These are phyloP conservation scores for Cymbopogon flexuosus DNA, from an alignment of 202 grass and related monocot species.

Conservation along the genomic window DNA sequence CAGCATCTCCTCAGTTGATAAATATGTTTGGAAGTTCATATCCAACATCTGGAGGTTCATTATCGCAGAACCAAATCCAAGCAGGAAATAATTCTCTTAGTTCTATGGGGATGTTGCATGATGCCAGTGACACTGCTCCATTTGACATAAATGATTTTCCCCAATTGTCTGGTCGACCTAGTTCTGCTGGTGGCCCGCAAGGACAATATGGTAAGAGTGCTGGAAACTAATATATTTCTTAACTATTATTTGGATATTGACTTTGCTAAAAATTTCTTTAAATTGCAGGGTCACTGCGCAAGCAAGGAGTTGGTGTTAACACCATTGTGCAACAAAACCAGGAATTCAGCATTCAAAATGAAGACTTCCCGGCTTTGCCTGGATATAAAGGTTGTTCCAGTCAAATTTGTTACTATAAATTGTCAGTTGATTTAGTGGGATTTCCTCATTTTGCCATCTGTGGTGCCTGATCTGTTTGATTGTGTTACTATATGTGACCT, in stretches of 20 bases:
- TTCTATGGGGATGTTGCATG: constrained; percentile 92
- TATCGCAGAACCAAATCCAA: constrained; percentile 90
- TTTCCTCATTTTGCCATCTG: constrained; percentile 16
- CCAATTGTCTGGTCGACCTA: constrained; percentile 85
- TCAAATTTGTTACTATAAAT: constrained; percentile 42
- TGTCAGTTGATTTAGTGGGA: constrained; percentile 31
- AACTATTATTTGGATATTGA: not conserved
- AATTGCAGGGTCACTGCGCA: constrained; percentile 70
- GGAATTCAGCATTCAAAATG: constrained; percentile 99
- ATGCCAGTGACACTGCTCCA: constrained; percentile 60
- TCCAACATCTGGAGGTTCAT: constrained; percentile 63
- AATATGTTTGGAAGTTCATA: constrained; percentile 90
- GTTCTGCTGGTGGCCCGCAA: constrained; percentile 79
- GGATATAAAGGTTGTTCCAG: constrained; percentile 84
- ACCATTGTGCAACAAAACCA: constrained; percentile 94
- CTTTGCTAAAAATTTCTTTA: constrained; percentile 31
- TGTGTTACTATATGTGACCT: constrained; percentile 2
- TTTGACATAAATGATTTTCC: constrained; percentile 99
- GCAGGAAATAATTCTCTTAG: constrained; percentile 68
- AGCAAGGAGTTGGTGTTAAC: constrained; percentile 94
- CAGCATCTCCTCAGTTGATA: constrained; percentile 73
- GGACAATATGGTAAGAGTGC: constrained; percentile 87
- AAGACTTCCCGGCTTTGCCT: constrained; percentile 97
- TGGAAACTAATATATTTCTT: constrained; percentile 19
- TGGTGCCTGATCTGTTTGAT: constrained; percentile 35